Conservation (phyloP, 805 yeast genomes). For the Wickerhamomyces strasburgensis region DNA sequence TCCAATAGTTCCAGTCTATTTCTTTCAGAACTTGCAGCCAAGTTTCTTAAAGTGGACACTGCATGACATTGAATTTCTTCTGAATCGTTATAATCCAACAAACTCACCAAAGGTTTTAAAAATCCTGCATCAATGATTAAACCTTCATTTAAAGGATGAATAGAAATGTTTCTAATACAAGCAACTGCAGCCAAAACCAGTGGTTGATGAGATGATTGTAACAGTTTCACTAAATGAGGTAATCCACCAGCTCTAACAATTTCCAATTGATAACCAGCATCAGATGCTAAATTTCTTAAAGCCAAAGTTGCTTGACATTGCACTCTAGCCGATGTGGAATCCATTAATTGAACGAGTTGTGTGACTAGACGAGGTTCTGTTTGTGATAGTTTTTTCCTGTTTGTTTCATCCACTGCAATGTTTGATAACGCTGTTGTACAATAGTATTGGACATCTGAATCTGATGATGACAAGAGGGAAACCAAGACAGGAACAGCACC, state of each 20-base stretch:
- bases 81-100: constrained; percentile 78
- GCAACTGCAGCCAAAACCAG: constrained; percentile 95
- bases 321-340: constrained; percentile 86
- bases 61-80: constrained; percentile 99
- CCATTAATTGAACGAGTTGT: constrained; percentile 87
- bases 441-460: constrained; percentile 96
- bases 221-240: constrained; percentile 84
- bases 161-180: constrained; percentile 93
- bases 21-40: constrained; percentile 93
- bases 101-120: constrained; percentile 79
- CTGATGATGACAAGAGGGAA: constrained; percentile 74
- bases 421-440: constrained; percentile 97
- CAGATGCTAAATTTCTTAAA: constrained; percentile 91
- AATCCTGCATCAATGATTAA: constrained; percentile 96
- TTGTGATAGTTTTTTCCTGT: constrained; percentile 81
- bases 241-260: constrained; percentile 94
- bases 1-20: constrained; percentile 88
- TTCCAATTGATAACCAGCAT: constrained; percentile 91
- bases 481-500: constrained; percentile 98
- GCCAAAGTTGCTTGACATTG: constrained; percentile 99
- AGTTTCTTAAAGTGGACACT: constrained; percentile 88
- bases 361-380: constrained; percentile 90
- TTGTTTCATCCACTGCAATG: constrained; percentile 93
- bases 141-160: constrained; percentile 94
- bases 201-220: constrained; percentile 88